phyloP scores from a whole-genome alignment of 352 stramenopile genomes.

The Globisporangium radiosum region DNA sequence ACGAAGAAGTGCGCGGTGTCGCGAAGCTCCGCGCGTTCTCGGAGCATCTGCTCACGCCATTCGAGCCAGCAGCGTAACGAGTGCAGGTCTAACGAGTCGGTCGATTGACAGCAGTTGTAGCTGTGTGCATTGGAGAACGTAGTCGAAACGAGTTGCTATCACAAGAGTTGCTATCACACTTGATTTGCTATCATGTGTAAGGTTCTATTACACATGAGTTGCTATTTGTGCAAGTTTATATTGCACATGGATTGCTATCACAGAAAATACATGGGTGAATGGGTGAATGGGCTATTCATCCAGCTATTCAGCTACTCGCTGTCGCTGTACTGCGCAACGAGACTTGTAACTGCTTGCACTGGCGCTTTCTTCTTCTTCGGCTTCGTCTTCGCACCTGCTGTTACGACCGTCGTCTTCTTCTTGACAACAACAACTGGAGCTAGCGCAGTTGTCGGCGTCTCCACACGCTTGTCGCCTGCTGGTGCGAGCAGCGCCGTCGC shows the following conservation, averaged over 20 bases:
- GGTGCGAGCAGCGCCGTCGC: no score
- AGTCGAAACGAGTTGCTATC: no score
- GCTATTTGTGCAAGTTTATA: not conserved
- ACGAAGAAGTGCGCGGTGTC: constrained; percentile 97
- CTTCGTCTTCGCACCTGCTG: constrained; percentile 11
- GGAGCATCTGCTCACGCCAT: constrained; percentile 92
- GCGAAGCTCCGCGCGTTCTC: constrained; percentile 93
- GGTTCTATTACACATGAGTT: not conserved
- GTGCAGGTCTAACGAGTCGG: no score
- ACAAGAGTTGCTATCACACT: not conserved
- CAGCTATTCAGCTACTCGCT: constrained; percentile 20
- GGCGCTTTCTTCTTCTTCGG: constrained; percentile 28
- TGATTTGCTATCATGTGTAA: no score
- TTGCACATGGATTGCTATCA: not conserved
- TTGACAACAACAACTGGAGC: constrained; percentile 19
- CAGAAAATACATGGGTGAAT: not conserved
- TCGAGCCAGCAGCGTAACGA: constrained; percentile 64
- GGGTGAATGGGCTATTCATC: constrained; percentile 1
- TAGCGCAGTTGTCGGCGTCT: not conserved
- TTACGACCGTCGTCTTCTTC: constrained; percentile 11
- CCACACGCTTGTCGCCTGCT: no score
- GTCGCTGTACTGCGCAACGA: constrained; percentile 80
- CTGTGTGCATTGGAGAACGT: no score
- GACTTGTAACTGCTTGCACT: constrained; percentile 30
- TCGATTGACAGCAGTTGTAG: no score